phyloP scores from a whole-genome alignment of 768 basidiomycete genomes.

The Lentinus brumalis region DNA sequence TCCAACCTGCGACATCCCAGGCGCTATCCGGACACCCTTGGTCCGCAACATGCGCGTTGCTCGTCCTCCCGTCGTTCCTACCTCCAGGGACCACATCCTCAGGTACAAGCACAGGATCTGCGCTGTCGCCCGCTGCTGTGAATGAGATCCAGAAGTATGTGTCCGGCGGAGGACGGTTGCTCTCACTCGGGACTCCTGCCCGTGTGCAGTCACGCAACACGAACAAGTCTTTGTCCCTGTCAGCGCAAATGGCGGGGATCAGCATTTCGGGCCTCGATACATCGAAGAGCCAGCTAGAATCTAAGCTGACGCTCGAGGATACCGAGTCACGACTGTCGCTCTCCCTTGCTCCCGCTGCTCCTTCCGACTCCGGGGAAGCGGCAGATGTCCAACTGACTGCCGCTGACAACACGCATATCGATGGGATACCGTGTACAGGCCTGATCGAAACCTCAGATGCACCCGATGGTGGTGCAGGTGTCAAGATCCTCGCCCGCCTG shows the following conservation, averaged over 20 bases:
- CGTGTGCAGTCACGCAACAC: not conserved
- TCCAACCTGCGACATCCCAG: slow-evolving; percentile 65
- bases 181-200: slow-evolving; percentile 62
- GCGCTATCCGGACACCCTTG: slow-evolving; percentile 73
- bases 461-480: not conserved
- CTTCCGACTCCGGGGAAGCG: not conserved
- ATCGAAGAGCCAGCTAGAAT: slow-evolving; percentile 27
- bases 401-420: not conserved
- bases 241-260: slow-evolving; percentile 46
- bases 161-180: slow-evolving; percentile 66
- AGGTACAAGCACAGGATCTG: slow-evolving; percentile 20
- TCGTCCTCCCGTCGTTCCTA: slow-evolving; percentile 68
- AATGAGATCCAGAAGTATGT: slow-evolving; percentile 49
- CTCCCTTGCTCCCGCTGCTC: not conserved
- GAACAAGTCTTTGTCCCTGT: not conserved
- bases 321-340: slow-evolving; percentile 9
- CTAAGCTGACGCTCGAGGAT: slow-evolving; percentile 31
- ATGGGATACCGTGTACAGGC: not conserved
- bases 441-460: slow-evolving; percentile 2
- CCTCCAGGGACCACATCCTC: not conserved
- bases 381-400: not conserved
- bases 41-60: slow-evolving; percentile 70
- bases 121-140: slow-evolving; percentile 44
- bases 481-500: not conserved
- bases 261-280: not conserved